A percentile compares a stretch with the other conserved stretches of the same genome.
Conservation (phyloP, 2,329 filamentous ascomycete species). For the Cladosporium colombiae region DNA sequence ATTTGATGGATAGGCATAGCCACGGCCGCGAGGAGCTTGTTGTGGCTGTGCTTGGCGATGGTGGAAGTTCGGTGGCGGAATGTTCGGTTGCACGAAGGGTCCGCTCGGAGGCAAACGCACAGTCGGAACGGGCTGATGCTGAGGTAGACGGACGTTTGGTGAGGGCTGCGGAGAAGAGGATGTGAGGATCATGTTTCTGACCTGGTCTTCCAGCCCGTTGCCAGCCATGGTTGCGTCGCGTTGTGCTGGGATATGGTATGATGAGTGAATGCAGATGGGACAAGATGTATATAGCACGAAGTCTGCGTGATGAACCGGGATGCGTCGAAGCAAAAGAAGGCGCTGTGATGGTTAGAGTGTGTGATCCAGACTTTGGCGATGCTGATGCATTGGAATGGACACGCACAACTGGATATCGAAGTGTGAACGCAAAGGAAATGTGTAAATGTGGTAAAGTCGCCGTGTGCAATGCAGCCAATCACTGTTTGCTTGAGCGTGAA, state of each 20-base stretch:
- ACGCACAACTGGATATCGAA: neutral
- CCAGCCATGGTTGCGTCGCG: slow-evolving; percentile 27
- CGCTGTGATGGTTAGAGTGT: neutral
- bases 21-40: neutral
- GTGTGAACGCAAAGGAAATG: neutral
- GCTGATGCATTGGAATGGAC: neutral
- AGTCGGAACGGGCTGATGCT: slow-evolving; percentile 20
- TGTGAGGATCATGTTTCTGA: slow-evolving; percentile 19
- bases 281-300: neutral
- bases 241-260: neutral
- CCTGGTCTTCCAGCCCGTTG: slow-evolving; percentile 23
- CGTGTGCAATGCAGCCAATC: neutral
- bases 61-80: slow-evolving; percentile 20
- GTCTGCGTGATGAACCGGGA: neutral
- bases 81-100: neutral
- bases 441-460: neutral
- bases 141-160: slow-evolving; percentile 1
- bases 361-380: neutral
- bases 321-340: neutral
- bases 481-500: neutral
- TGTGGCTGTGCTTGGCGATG: slow-evolving; percentile 21
- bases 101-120: slow-evolving; percentile 6
- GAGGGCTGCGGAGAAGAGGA: slow-evolving; percentile 10
- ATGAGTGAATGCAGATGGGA: neutral
- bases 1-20: neutral